Conservation (phyloP, 2,329 filamentous ascomycete species). For the Alternaria viburni region DNA sequence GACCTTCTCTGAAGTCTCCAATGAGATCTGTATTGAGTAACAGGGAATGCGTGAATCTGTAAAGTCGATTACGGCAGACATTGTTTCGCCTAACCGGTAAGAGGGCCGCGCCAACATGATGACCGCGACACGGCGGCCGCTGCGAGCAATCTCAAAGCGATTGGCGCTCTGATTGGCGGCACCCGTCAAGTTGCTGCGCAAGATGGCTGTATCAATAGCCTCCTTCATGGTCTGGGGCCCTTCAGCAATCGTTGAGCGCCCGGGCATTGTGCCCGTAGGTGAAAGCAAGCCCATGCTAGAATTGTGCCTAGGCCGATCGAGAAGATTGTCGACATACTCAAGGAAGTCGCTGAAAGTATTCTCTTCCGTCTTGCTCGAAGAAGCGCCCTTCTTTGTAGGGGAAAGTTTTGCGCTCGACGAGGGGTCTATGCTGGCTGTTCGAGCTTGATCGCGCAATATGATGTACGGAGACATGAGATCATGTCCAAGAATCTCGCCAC, state of each 20-base stretch:
- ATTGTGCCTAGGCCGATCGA: constrained; percentile 44
- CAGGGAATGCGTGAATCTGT: constrained; percentile 76
- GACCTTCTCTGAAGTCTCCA: constrained; percentile 87
- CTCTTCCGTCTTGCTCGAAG: constrained; percentile 52
- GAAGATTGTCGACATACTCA: constrained; percentile 56
- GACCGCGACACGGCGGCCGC: constrained; percentile 88
- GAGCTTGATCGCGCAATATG: constrained; percentile 81
- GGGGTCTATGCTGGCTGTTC: constrained; percentile 49
- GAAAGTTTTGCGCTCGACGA: constrained; percentile 12
- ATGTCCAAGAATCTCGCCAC: constrained; percentile 88
- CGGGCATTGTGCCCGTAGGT: constrained; percentile 65
- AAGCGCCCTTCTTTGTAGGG: constrained; percentile 23
- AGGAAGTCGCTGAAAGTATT: constrained; percentile 44
- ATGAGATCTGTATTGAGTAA: constrained; percentile 81
- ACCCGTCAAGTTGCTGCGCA: constrained; percentile 66
- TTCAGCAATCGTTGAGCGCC: constrained; percentile 61
- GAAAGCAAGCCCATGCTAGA: constrained; percentile 67
- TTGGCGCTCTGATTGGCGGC: constrained; percentile 82
- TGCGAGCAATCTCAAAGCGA: constrained; percentile 91
- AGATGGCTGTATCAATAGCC: constrained; percentile 87
- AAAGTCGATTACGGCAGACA: constrained; percentile 87
- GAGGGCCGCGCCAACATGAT: constrained; percentile 87
- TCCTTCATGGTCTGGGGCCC: constrained; percentile 73
- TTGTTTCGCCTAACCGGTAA: constrained; percentile 86
- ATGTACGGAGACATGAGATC: constrained; percentile 96